Base-by-base conservation (phyloP, 1,284 basidiomycete species). In the Amylostereum areolatum region DNA sequence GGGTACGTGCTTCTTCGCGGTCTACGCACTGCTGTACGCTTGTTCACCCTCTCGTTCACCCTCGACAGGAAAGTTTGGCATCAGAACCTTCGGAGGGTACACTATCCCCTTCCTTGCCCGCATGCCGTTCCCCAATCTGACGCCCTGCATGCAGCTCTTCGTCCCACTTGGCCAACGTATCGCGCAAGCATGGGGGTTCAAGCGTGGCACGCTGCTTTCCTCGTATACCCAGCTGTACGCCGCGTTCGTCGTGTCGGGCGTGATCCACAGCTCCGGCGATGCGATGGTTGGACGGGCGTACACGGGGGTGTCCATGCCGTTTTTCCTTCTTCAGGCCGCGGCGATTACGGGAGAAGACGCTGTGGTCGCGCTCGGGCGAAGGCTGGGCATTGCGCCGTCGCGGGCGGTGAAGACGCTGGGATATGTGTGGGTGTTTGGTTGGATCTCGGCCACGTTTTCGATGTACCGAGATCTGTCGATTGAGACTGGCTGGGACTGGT, bases 171-270 rank as follows among this genome's bases (percentile, higher is more conserved):
- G 62, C 1, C 62, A 60, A 43, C 45, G 45, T 7, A 45, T 54
- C 29, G 48, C 54, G 4, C 55, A 52, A 8, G n/a, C 43, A 7
- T 34, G 58, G n/a, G 46, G 53, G 2, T 57, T 62, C 46, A 52
- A 51, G 9, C 51, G 50, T 0, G 62, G 64, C 7, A 53, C 57
- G 0, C 50, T 50, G 12, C 43, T 41, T 8, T 66, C 66, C 0
- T 60, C 60, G 4, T 65, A 66, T 50, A 59, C 57, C 8, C 66
- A 68, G 47, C 60, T 69, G 11, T 66, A 64, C 51, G 50, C 58
- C 30, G 63, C 57, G 5, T 68, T 69, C 58, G 48, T 62, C 28
- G 36, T 67, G 29, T 66, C 67, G 0, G 62, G 60, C 8, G 12
- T 67, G 9, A 56, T 62, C n/a, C 67, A 68, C 48, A 55, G 52